phyloP scores from a whole-genome alignment of 768 basidiomycete genomes.

The Tricholoma bakamatsutake region DNA sequence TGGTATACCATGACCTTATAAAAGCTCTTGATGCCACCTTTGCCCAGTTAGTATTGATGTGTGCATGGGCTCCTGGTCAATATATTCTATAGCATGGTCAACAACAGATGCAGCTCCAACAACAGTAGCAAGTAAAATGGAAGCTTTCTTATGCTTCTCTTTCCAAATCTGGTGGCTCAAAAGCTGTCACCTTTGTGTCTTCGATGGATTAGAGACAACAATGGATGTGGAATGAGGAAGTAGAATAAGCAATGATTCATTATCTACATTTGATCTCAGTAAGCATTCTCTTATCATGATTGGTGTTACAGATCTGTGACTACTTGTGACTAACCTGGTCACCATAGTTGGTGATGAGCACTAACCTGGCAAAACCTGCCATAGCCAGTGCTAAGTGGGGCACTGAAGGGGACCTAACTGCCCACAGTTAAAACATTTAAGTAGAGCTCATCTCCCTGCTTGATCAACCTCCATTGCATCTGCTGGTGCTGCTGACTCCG shows the following conservation, averaged over 20 bases:
- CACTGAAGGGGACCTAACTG: too few relatives aligned
- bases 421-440: too few relatives aligned
- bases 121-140: not conserved
- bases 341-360: not conserved
- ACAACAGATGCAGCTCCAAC: constrained; percentile 1
- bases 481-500: too few relatives aligned
- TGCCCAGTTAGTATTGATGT: constrained; percentile 20
- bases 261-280: not conserved
- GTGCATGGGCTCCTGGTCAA: constrained; percentile 6
- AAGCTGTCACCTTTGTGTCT: not conserved
- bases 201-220: not conserved
- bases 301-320: not conserved
- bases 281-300: not conserved
- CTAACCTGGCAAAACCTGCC: not conserved
- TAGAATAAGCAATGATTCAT: not conserved
- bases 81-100: not conserved
- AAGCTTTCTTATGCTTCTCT: not conserved
- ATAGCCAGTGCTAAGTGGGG: not conserved
- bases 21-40: constrained; percentile 19
- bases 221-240: not conserved
- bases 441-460: too few relatives aligned
- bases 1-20: constrained; percentile 11
- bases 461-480: too few relatives aligned
- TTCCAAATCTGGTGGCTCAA: not conserved
- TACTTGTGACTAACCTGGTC: not conserved